Evolutionary conservation across 768 basidiomycete genomes (phyloP), one percentile per base, ranked within the genome.

Genomic region (Russula ochroleuca): DNA sequence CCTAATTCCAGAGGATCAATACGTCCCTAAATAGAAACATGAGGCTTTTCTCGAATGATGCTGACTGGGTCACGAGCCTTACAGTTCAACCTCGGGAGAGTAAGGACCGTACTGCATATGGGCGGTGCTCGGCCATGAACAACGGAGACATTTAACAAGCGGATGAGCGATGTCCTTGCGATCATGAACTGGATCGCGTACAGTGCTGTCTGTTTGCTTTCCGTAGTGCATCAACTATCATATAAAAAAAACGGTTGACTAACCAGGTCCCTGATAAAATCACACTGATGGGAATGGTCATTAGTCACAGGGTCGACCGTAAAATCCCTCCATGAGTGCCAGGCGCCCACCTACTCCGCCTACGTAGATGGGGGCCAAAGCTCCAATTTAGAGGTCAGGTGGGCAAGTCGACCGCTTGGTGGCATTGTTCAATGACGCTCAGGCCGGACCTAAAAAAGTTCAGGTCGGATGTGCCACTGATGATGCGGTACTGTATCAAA

Each of bases 361-460:
- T 80, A 76, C 86, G 87, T 17, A 89, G 78, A 64, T 91, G 88
- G 76, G 88, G 88, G 7, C 88, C 89, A 70, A 91, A 88, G 5
- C 83, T 84, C 86, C 88, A 92, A 40, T 78, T 77, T 2, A 87
- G 89, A 71, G 86, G 84, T 83, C 86, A 85, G 35, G 81, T 82
- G 3, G 90, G 87, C 41, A 82, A 75, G 5, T 89, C 89, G 28
- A 88, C 78, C 19, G 83, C 74, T 38, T 75, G 79, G 5, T 84
- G 81, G 68, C 90, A 88, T 72, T 91, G 89, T 64, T 86, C 80
- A 53, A 88, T 80, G 10, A 89, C 89, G 19, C 73, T 72, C 48
- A 80, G n/a, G 63, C 72, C 17, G 76, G 75, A 13, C 80, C 80
- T 8, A 76, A 82, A 90, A 80, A 88, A 90, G 77, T 90, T 91